Conservation (phyloP, 306 rosid species). For the Aeschynomene evenia region DNA sequence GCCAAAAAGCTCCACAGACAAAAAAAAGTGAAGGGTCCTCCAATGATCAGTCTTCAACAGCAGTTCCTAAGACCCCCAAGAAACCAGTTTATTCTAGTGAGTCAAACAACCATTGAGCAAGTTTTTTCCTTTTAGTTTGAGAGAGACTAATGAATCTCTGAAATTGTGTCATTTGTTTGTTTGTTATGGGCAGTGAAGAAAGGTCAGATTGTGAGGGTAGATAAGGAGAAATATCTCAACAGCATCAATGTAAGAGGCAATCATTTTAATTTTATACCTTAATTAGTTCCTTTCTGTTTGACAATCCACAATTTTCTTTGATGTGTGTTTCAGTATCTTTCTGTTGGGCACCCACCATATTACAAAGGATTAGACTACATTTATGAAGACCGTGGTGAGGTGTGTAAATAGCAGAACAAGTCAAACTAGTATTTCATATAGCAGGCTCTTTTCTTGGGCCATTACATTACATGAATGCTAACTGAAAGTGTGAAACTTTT, state of each 20-base stretch:
- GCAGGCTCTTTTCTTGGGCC: not conserved
- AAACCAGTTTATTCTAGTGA: constrained; percentile 88
- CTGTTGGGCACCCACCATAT: constrained; percentile 96
- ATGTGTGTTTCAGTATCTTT: constrained; percentile 63
- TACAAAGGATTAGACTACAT: constrained; percentile 94
- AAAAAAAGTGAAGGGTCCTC: constrained; percentile 53
- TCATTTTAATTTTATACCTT: not conserved
- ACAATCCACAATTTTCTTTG: not conserved
- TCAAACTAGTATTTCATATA: not conserved
- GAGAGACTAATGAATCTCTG: not conserved
- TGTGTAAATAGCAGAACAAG: constrained; percentile 18
- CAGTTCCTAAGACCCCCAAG: constrained; percentile 44
- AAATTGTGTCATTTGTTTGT: not conserved
- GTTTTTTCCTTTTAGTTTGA: not conserved
- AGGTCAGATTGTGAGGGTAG: constrained; percentile 96
- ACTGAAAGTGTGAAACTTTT: constrained; percentile 10
- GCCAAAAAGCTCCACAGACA: constrained; percentile 32
- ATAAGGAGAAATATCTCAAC: constrained; percentile 86
- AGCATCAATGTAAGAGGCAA: constrained; percentile 65
- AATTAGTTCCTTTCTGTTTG: not conserved
- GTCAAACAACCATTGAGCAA: constrained; percentile 1
- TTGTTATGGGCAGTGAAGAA: constrained; percentile 84
- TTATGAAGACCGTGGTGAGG: constrained; percentile 99
- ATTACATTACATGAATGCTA: not conserved
- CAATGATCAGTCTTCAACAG: constrained; percentile 53